Conservation (phyloP, 306 rosid genomes). For the Dryas octopetala region DNA sequence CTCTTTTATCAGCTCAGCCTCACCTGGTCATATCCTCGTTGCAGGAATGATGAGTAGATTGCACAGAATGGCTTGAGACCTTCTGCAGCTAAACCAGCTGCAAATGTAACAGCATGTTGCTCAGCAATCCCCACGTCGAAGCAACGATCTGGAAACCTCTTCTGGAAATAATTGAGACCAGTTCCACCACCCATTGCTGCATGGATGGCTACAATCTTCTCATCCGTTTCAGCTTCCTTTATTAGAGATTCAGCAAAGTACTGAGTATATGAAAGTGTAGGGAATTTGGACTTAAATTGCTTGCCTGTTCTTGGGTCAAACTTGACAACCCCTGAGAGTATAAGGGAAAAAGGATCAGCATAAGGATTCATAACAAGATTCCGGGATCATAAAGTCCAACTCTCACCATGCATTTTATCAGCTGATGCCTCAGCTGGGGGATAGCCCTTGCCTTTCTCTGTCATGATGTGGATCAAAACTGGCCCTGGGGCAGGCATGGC, state of each 20-base stretch:
- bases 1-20: conserved; percentile 40
- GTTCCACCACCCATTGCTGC: conserved; percentile 99
- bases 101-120: conserved; percentile 94
- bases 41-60: conserved; percentile 86
- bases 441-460: conserved; percentile 95
- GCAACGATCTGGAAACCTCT: conserved; percentile 80
- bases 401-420: conserved; percentile 89
- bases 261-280: conserved; percentile 73
- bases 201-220: conserved; percentile 77
- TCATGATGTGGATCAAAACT: conserved; percentile 77
- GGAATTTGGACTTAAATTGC: conserved; percentile 63
- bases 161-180: conserved; percentile 85
- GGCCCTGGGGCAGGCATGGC: conserved; percentile 76
- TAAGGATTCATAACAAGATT: conserved; percentile 6
- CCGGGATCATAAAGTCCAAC: neutral
- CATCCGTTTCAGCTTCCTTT: conserved; percentile 81
- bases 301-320: conserved; percentile 82
- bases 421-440: conserved; percentile 84
- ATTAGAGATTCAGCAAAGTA: conserved; percentile 85
- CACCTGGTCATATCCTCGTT: conserved; percentile 95
- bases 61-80: conserved; percentile 95
- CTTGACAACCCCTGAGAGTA: conserved; percentile 71
- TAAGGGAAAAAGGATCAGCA: conserved; percentile 10
- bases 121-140: conserved; percentile 94
- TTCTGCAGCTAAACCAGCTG: conserved; percentile 93